Percentiles rank a stretch among this genome's conserved stretches.
These are phyloP conservation scores for Entomortierella beljakovae DNA, from an alignment of 192 early-diverging fungal genomes.

Conservation along the genomic window DNA sequence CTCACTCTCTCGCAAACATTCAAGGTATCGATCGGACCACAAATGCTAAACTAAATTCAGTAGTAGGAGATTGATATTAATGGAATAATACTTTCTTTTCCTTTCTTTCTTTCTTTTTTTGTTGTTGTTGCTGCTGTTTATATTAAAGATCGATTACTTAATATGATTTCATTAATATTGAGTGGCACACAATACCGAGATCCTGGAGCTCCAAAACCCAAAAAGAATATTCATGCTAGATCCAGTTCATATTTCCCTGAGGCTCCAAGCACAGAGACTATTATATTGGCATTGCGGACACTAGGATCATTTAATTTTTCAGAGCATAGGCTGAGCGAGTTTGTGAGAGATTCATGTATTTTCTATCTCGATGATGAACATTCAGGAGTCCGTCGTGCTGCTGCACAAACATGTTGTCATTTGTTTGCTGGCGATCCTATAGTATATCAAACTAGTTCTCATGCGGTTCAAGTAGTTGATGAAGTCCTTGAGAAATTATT, in stretches of 20 bases:
- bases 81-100: too few species aligned
- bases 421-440: constrained; percentile 85
- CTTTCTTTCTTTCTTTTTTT: too few species aligned
- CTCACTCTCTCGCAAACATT: constrained; percentile 81
- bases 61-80: too few species aligned
- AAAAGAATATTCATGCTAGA: constrained; percentile 9
- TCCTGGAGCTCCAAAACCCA: constrained; percentile 70
- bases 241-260: constrained; percentile 55
- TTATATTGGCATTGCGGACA: constrained; percentile 84
- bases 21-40: constrained; percentile 69
- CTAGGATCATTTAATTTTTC: constrained; percentile 89
- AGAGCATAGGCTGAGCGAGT: constrained; percentile 85
- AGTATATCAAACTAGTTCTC: constrained; percentile 74
- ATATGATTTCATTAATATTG: constrained; percentile 88
- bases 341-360: constrained; percentile 86
- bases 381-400: constrained; percentile 83
- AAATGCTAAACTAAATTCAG: not conserved
- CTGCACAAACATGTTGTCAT: constrained; percentile 86
- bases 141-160: constrained; percentile 68
- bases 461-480: constrained; percentile 85
- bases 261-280: constrained; percentile 72
- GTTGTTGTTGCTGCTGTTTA: too few species aligned
- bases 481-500: constrained; percentile 91
- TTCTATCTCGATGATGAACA: constrained; percentile 84
- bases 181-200: constrained; percentile 80